These are phyloP conservation scores for Solanum corneliomulleri DNA, from an alignment of 257 asterid genomes.

Conservation along the genomic window DNA sequence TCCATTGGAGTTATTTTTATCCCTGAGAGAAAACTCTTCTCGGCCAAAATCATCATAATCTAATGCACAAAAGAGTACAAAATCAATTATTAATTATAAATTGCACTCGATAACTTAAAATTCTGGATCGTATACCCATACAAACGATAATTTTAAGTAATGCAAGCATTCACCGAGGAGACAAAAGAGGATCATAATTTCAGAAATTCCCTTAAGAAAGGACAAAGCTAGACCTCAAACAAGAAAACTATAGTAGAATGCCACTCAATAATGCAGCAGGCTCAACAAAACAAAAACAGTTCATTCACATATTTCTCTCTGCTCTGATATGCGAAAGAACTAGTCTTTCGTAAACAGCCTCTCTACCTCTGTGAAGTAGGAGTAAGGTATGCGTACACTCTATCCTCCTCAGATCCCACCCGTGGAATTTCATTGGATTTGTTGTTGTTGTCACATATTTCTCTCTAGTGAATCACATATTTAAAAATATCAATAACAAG, in stretches of 20 bases:
- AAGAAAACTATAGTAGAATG: not conserved
- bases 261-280: not conserved
- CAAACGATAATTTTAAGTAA: not conserved
- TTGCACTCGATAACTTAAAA: not conserved
- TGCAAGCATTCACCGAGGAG: constrained; percentile 13
- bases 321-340: not conserved
- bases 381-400: not conserved
- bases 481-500: constrained; percentile 9
- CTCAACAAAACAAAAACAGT: not conserved
- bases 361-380: not conserved
- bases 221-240: constrained; percentile 6
- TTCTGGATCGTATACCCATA: not conserved
- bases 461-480: constrained; percentile 10
- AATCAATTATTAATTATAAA: not conserved
- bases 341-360: not conserved
- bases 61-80: not conserved
- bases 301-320: not conserved
- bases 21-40: constrained; percentile 38
- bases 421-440: too few relatives aligned
- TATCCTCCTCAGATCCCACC: not conserved
- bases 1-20: constrained; percentile 27
- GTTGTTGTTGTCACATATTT: not conserved
- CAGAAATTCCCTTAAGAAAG: constrained; percentile 9
- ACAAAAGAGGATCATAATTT: constrained; percentile 24
- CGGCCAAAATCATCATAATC: constrained; percentile 65